Evolutionary conservation across 495 filamentous ascomycete species (phyloP).

Genomic region (Choiromyces venosus): DNA sequence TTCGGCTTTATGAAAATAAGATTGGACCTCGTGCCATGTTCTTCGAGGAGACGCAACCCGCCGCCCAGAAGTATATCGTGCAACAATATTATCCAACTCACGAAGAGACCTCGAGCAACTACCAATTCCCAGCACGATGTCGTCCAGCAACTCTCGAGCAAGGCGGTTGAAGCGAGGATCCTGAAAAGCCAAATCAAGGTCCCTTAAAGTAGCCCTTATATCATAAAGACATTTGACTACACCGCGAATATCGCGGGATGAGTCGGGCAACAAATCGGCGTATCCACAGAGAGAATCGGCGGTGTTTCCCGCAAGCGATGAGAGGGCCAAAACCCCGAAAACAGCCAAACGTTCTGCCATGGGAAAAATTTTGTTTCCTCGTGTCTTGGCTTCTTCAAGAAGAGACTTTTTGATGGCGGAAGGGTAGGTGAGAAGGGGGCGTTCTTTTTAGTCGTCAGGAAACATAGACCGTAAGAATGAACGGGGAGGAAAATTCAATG

Average conservation of each 20-base stretch:
- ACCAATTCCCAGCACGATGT: slow-evolving; percentile 46
- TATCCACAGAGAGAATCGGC: slow-evolving; percentile 35
- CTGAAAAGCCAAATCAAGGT: slow-evolving; percentile 32
- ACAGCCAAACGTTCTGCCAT: slow-evolving; percentile 38
- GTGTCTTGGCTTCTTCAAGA: slow-evolving; percentile 14
- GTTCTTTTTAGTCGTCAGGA: slow-evolving; percentile 10
- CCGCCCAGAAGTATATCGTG: slow-evolving; percentile 41
- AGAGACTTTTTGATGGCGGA: not conserved
- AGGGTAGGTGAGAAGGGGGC: not conserved
- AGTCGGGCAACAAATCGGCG: slow-evolving; percentile 36
- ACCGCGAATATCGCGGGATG: slow-evolving; percentile 35
- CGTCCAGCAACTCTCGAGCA: slow-evolving; percentile 38
- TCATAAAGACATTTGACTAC: slow-evolving; percentile 33
- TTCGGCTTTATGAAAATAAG: slow-evolving; percentile 52
- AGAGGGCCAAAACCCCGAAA: slow-evolving; percentile 29
- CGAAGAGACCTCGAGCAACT: slow-evolving; percentile 52
- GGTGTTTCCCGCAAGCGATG: slow-evolving; percentile 26
- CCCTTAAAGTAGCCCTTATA: slow-evolving; percentile 34
- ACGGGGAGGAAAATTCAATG: slow-evolving; percentile 25
- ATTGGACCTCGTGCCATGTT: slow-evolving; percentile 52
- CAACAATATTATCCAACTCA: slow-evolving; percentile 44
- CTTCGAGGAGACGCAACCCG: slow-evolving; percentile 47
- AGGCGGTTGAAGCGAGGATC: slow-evolving; percentile 37
- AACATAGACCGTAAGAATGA: slow-evolving; percentile 23
- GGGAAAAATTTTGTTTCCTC: slow-evolving; percentile 30